phyloP scores from a whole-genome alignment of 2,329 filamentous ascomycete genomes.

The Botrytis squamosa region DNA sequence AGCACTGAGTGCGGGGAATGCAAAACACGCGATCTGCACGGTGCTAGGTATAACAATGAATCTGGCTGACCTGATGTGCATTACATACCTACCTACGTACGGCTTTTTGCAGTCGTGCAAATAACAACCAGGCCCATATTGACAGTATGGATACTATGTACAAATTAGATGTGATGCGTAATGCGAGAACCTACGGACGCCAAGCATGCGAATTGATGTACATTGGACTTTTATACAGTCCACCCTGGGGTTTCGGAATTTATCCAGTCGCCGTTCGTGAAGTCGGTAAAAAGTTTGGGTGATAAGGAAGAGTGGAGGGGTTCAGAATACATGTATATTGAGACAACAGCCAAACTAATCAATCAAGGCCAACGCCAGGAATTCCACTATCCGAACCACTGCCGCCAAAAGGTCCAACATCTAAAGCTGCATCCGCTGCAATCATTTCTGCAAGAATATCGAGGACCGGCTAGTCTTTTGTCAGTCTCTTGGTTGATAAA shows the following conservation, averaged over 20 bases:
- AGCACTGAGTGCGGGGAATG: background rate
- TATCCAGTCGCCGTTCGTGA: conserved; percentile 22
- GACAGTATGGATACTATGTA: conserved; percentile 36
- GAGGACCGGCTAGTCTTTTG: conserved; percentile 68
- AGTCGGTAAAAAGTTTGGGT: conserved; percentile 17
- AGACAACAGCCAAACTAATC: conserved; percentile 32
- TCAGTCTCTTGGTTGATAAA: conserved; percentile 25
- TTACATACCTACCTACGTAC: conserved; percentile 25
- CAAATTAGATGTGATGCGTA: conserved; percentile 31
- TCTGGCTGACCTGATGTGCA: conserved; percentile 18
- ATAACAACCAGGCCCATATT: conserved; percentile 29
- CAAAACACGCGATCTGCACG: conserved; percentile 16
- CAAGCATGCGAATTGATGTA: conserved; percentile 33
- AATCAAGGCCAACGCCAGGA: conserved; percentile 37
- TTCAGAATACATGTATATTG: conserved; percentile 20
- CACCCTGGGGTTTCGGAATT: conserved; percentile 21
- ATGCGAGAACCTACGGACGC: conserved; percentile 32
- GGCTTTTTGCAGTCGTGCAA: conserved; percentile 19
- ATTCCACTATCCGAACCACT: conserved; percentile 37
- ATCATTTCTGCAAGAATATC: conserved; percentile 99
- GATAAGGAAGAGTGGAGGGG: conserved; percentile 26
- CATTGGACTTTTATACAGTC: conserved; percentile 27
- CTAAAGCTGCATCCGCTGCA: conserved; percentile 76
- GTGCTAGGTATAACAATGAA: conserved; percentile 12
- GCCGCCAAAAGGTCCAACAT: conserved; percentile 49